Conservation (phyloP, 805 yeast species). For the Cyberlindnera xishuangbannaensis region DNA sequence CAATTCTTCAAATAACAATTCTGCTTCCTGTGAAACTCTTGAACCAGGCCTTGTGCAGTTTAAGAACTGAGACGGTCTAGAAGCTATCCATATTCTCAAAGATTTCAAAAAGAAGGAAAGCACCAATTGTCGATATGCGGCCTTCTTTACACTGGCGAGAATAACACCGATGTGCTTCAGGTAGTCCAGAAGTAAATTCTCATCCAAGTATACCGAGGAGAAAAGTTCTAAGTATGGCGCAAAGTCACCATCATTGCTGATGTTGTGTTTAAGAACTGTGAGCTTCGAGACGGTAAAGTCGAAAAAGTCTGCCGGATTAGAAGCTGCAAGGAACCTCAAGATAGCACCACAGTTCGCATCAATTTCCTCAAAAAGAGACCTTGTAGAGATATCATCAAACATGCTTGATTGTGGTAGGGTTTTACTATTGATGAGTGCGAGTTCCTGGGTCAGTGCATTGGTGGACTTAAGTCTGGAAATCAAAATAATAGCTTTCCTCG, state of each 20-base stretch:
- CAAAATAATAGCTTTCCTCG: slow-evolving; percentile 24
- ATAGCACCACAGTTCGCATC: slow-evolving; percentile 36
- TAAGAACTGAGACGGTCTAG: slow-evolving; percentile 42
- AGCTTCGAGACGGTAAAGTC: slow-evolving; percentile 29
- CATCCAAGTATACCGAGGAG: slow-evolving; percentile 36
- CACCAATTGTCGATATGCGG: slow-evolving; percentile 40
- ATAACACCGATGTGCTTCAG: slow-evolving; percentile 35
- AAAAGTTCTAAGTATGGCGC: slow-evolving; percentile 43
- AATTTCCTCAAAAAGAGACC: slow-evolving; percentile 27
- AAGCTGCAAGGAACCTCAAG: slow-evolving; percentile 41
- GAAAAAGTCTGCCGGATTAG: slow-evolving; percentile 41
- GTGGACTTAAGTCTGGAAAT: slow-evolving; percentile 30
- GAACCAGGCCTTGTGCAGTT: slow-evolving; percentile 20
- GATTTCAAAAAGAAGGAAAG: slow-evolving; percentile 42
- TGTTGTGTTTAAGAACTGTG: slow-evolving; percentile 29
- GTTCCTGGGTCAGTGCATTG: slow-evolving; percentile 25
- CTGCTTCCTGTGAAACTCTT: slow-evolving; percentile 25
- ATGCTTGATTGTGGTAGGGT: slow-evolving; percentile 11
- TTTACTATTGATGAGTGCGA: slow-evolving; percentile 27
- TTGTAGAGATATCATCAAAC: slow-evolving; percentile 19
- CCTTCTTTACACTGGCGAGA: slow-evolving; percentile 33
- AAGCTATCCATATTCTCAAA: slow-evolving; percentile 43
- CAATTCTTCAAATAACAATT: slow-evolving; percentile 32
- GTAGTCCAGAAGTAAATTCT: slow-evolving; percentile 30
- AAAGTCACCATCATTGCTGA: slow-evolving; percentile 31